phyloP scores from a whole-genome alignment of 805 yeast species.

The Ogataea glucozyma region DNA sequence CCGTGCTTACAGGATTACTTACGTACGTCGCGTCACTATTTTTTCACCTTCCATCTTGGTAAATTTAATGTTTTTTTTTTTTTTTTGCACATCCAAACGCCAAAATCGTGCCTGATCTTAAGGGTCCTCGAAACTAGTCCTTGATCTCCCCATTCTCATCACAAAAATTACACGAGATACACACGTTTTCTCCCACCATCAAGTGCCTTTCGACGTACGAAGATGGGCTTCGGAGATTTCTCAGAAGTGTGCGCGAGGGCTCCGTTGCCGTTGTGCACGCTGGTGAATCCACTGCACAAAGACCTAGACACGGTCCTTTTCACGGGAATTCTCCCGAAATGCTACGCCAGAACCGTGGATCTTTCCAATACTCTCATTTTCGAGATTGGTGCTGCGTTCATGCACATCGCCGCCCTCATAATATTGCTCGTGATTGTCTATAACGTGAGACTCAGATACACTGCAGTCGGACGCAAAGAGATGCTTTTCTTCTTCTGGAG shows the following conservation, averaged over 20 bases:
- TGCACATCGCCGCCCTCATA: slow-evolving; percentile 72
- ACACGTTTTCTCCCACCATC: neutral
- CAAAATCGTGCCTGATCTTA: slow-evolving; percentile 1
- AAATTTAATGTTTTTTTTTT: no score
- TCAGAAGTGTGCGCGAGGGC: slow-evolving; percentile 60
- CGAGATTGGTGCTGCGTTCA: slow-evolving; percentile 83
- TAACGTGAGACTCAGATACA: slow-evolving; percentile 79
- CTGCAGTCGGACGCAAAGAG: slow-evolving; percentile 92
- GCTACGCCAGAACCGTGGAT: slow-evolving; percentile 85
- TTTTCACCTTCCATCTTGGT: no score
- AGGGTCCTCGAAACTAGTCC: no score
- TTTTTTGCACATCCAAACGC: slow-evolving; percentile 3
- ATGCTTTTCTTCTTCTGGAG: slow-evolving; percentile 72
- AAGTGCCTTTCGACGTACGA: neutral
- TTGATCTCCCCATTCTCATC: no score
- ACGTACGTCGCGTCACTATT: neutral
- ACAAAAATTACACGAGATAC: no score
- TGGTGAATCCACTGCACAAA: slow-evolving; percentile 53
- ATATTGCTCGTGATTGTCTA: slow-evolving; percentile 70
- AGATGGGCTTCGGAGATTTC: slow-evolving; percentile 70
- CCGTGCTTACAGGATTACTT: neutral
- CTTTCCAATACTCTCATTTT: slow-evolving; percentile 90
- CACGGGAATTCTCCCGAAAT: slow-evolving; percentile 68
- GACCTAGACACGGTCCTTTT: slow-evolving; percentile 33
- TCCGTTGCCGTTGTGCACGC: slow-evolving; percentile 78